Percentiles rank a stretch among this genome's conserved stretches.
Conservation (phyloP, 2,329 filamentous ascomycete genomes). For the Scortechinia acanthostroma region DNA sequence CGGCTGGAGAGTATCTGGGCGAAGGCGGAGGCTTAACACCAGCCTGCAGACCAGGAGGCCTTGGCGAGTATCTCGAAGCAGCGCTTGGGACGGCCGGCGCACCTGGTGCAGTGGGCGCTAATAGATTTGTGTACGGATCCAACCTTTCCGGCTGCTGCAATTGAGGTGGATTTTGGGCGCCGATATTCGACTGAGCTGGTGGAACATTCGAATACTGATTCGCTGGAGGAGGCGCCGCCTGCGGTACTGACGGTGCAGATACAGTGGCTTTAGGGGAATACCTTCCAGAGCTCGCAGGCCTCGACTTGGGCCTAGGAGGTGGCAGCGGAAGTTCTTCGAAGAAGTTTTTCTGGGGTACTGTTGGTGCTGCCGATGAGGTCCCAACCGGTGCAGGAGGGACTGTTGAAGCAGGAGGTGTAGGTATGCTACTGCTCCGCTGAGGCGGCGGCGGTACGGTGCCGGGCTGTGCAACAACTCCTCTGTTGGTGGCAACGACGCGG, state of each 20-base stretch:
- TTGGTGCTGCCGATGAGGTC: not conserved
- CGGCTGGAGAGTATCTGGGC: conserved; percentile 27
- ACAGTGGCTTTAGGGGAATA: not conserved
- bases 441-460: not conserved
- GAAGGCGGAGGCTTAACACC: conserved; percentile 42
- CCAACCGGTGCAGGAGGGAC: not conserved
- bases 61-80: not conserved
- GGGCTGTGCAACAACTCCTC: not conserved
- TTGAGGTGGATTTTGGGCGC: conserved; percentile 30
- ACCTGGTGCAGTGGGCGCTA: not conserved
- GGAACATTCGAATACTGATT: conserved; percentile 42
- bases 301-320: not conserved
- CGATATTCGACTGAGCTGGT: conserved; percentile 39
- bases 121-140: not conserved
- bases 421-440: not conserved
- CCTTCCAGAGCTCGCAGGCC: not conserved
- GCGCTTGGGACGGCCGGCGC: not conserved
- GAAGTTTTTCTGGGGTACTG: conserved; percentile 11
- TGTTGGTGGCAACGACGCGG: not conserved
- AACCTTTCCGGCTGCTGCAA: conserved; percentile 5
- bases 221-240: not conserved
- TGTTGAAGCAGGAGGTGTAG: not conserved
- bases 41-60: conserved; percentile 37
- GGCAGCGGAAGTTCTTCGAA: conserved; percentile 8
- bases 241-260: not conserved